Conservation (phyloP, 192 early-diverging fungal species). For the Entomortierella lignicola region DNA sequence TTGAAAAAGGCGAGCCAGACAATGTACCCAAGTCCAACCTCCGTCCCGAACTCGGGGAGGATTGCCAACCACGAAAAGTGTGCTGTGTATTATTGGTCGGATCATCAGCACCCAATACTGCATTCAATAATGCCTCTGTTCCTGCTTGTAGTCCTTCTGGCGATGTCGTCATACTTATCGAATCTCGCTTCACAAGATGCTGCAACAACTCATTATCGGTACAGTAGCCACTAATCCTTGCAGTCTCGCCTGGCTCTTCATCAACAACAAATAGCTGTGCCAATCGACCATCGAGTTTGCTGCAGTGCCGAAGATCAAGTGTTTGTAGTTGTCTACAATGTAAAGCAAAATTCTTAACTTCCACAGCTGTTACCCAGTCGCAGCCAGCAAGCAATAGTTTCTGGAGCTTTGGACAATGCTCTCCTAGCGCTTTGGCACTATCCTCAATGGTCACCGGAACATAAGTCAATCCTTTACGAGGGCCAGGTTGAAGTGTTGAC, state of each 20-base stretch:
- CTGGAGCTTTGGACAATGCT: conserved; percentile 43
- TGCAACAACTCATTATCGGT: no score
- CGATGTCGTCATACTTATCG: no score
- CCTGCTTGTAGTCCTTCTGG: no score
- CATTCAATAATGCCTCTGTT: no score
- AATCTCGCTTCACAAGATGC: no score
- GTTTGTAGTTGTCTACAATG: conserved; percentile 42
- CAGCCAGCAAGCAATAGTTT: conserved; percentile 55
- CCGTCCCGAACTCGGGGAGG: no score
- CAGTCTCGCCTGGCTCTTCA: neutral
- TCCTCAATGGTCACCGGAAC: conserved; percentile 46
- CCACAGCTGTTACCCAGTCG: conserved; percentile 56
- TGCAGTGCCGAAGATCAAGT: conserved; percentile 55
- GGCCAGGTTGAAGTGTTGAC: conserved; percentile 55
- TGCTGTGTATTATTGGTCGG: no score
- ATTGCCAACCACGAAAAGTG: no score
- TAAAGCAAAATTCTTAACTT: conserved; percentile 47
- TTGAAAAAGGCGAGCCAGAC: no score
- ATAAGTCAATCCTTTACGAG: conserved; percentile 45
- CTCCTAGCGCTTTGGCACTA: conserved; percentile 54
- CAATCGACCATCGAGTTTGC: conserved; percentile 45
- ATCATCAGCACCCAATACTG: no score
- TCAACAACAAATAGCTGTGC: conserved; percentile 11
- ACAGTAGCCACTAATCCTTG: neutral
- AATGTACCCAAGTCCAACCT: no score